A percentile compares a stretch with the other conserved stretches of the same genome.
Conservation (phyloP, 768 basidiomycete species). For the Tulasnella sp. region DNA sequence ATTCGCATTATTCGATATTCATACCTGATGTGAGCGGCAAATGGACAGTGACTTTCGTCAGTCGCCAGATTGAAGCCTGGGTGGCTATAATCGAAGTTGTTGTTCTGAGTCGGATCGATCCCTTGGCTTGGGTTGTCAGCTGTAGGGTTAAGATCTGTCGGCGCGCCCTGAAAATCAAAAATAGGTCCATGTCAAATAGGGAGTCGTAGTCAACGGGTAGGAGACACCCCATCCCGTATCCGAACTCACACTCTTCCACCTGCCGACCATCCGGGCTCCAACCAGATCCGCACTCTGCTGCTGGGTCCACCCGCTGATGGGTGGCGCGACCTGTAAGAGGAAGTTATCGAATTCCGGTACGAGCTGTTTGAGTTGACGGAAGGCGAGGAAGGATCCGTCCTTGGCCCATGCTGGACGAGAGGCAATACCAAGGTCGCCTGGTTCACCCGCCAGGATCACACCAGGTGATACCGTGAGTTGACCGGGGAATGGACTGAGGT, state of each 20-base stretch:
- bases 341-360: background rate
- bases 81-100: background rate
- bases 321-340: background rate
- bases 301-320: background rate
- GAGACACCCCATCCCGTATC: no score
- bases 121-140: background rate
- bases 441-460: conserved; percentile 32
- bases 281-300: background rate
- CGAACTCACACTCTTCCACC: background rate
- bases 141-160: background rate
- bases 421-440: background rate
- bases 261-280: background rate
- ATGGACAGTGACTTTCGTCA: background rate
- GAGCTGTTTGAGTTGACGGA: conserved; percentile 5
- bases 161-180: background rate
- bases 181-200: background rate
- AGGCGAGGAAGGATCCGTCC: conserved; percentile 5
- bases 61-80: no score
- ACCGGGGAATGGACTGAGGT: conserved; percentile 20
- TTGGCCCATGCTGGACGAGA: background rate
- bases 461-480: conserved; percentile 33
- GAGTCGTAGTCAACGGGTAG: no score
- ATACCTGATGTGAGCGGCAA: background rate
- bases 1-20: no score
- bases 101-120: background rate